These are phyloP conservation scores for Plantago elongata DNA, from an alignment of 257 asterid species.

Conservation along the genomic window DNA sequence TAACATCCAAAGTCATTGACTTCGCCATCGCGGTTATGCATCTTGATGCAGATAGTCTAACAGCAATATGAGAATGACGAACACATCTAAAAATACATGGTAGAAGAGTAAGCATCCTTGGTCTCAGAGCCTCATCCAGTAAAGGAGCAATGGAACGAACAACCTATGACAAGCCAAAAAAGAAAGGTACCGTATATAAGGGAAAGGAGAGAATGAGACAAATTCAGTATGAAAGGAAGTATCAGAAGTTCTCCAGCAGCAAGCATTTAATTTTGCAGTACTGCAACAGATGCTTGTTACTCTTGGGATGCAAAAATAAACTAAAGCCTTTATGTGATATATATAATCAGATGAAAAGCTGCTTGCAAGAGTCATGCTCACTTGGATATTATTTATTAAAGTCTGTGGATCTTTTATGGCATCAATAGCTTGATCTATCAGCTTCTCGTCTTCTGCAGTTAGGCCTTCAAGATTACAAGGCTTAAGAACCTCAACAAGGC, in stretches of 20 bases:
- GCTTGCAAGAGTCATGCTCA: slow-evolving; percentile 24
- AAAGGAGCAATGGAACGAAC: slow-evolving; percentile 89
- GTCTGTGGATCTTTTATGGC: slow-evolving; percentile 73
- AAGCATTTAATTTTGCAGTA: neutral
- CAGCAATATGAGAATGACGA: slow-evolving; percentile 86
- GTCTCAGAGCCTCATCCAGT: slow-evolving; percentile 61
- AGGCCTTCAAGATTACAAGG: slow-evolving; percentile 62
- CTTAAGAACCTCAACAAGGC: slow-evolving; percentile 89
- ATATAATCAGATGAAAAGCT: slow-evolving; percentile 2
- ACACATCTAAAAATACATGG: slow-evolving; percentile 93
- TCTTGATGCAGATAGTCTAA: slow-evolving; percentile 87
- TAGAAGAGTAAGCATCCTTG: slow-evolving; percentile 68
- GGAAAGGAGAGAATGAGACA: slow-evolving; percentile 9
- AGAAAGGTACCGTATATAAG: neutral
- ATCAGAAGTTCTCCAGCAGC: neutral
- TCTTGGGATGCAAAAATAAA: too few relatives aligned
- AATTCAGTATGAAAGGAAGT: neutral
- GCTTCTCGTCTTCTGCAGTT: slow-evolving; percentile 60
- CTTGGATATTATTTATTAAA: slow-evolving; percentile 93
- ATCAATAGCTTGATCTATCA: slow-evolving; percentile 53
- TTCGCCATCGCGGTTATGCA: slow-evolving; percentile 91
- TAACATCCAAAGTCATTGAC: slow-evolving; percentile 85
- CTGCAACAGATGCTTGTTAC: too few relatives aligned
- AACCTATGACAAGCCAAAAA: slow-evolving; percentile 45
- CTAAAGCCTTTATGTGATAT: too few relatives aligned